A percentile compares a stretch with the other conserved stretches of the same genome.
Conservation (phyloP, 306 rosid species). For the Prunus mira region DNA sequence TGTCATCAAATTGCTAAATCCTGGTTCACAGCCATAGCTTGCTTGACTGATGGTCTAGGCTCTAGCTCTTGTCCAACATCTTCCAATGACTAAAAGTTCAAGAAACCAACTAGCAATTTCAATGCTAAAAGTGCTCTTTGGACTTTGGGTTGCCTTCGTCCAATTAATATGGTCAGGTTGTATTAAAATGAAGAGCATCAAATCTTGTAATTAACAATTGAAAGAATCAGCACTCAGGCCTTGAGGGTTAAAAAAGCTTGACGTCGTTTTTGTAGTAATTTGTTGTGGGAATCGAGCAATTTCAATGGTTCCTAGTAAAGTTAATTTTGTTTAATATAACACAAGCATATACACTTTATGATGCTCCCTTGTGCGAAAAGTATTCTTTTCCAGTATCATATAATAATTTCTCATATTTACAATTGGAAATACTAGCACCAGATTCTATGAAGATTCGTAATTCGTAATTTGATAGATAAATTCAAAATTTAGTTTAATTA, state of each 20-base stretch:
- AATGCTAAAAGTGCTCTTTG: too few relatives aligned
- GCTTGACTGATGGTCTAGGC: too few relatives aligned
- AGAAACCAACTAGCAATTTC: too few relatives aligned
- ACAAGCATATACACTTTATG: neutral
- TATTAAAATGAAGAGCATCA: constrained; percentile 22
- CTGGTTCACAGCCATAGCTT: too few relatives aligned
- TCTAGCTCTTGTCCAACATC: neutral
- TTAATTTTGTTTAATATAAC: neutral
- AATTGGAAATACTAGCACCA: too few relatives aligned
- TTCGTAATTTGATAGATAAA: too few relatives aligned
- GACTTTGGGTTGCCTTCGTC: constrained; percentile 10
- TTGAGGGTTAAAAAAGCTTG: neutral
- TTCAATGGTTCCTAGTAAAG: constrained; percentile 9
- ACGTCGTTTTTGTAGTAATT: constrained; percentile 21
- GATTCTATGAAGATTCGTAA: too few relatives aligned
- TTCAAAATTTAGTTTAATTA: too few relatives aligned
- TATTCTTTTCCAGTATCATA: neutral
- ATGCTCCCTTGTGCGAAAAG: neutral
- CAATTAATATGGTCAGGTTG: constrained; percentile 6
- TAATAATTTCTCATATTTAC: too few relatives aligned
- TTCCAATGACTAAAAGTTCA: neutral
- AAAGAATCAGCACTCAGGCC: neutral
- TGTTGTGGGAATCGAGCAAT: constrained; percentile 10
- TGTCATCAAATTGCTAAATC: too few relatives aligned
- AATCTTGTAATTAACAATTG: constrained; percentile 3